Conservation (phyloP, 371 early-diverging fungal genomes). For the Dinochytrium kinnereticum region DNA sequence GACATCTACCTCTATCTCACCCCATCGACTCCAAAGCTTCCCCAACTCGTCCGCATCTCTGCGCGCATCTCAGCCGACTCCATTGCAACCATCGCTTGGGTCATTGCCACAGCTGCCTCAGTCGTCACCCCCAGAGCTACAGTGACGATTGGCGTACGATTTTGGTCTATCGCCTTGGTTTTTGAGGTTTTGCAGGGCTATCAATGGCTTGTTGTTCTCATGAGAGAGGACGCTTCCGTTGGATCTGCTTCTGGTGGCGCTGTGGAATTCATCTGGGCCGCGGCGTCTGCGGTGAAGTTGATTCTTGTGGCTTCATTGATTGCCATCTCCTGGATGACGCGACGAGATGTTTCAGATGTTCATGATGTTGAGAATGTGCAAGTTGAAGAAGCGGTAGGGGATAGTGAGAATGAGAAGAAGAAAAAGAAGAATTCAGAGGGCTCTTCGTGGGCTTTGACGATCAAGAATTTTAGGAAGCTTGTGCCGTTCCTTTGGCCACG, state of each 20-base stretch:
- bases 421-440: not conserved
- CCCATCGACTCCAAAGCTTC: not conserved
- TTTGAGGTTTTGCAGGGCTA: constrained; percentile 24
- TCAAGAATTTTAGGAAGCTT: constrained; percentile 53
- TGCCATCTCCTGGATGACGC: too few relatives aligned
- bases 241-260: not conserved
- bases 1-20: constrained; percentile 22
- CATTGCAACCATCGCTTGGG: constrained; percentile 35
- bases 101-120: constrained; percentile 15
- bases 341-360: not conserved
- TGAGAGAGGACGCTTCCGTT: not conserved
- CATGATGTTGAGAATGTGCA: not conserved
- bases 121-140: not conserved
- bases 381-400: not conserved
- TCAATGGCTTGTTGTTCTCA: constrained; percentile 15
- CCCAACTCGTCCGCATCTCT: constrained; percentile 1
- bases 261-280: constrained; percentile 10
- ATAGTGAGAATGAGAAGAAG: not conserved
- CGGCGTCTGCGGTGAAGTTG: not conserved
- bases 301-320: not conserved
- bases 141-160: not conserved
- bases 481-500: constrained; percentile 87
- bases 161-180: constrained; percentile 22
- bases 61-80: constrained; percentile 31
- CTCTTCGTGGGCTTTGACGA: constrained; percentile 32